Evolutionary conservation across 2,329 filamentous ascomycete species (phyloP).

Genomic region (Alternaria panax): DNA sequence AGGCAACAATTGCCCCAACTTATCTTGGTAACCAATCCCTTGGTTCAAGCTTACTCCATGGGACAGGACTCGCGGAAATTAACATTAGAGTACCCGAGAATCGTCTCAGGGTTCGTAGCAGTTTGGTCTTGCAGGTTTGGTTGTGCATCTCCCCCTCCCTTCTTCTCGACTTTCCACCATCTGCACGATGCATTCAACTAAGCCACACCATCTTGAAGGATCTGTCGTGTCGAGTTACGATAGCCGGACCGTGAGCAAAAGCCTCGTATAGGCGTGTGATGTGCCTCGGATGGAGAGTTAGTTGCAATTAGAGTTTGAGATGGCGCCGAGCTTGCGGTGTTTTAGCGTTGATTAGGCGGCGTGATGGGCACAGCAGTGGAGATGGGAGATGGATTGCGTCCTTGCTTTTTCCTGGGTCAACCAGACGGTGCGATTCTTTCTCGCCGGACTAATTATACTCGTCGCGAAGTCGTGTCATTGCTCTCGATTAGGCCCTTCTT

Average conservation of each 20-base stretch:
- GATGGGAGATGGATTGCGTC: not conserved
- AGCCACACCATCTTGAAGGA: not conserved
- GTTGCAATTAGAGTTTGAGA: slow-evolving; percentile 1
- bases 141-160: not conserved
- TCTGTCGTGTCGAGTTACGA: not conserved
- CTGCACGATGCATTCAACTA: not conserved
- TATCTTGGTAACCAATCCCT: not conserved
- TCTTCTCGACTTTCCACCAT: not conserved
- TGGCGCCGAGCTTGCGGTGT: slow-evolving; percentile 1
- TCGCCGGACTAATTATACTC: not conserved
- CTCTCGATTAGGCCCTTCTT: too few relatives aligned
- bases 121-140: not conserved
- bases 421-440: not conserved
- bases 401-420: not conserved
- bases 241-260: not conserved
- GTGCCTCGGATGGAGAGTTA: not conserved
- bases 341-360: not conserved
- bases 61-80: slow-evolving; percentile 1
- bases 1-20: not conserved
- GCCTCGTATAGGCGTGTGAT: not conserved
- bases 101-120: not conserved
- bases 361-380: slow-evolving; percentile 1
- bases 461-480: not conserved
- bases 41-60: not conserved
- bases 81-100: slow-evolving; percentile 3